Conservation (phyloP, 169 alveolate genomes). For the Cryptosporidium muris region DNA sequence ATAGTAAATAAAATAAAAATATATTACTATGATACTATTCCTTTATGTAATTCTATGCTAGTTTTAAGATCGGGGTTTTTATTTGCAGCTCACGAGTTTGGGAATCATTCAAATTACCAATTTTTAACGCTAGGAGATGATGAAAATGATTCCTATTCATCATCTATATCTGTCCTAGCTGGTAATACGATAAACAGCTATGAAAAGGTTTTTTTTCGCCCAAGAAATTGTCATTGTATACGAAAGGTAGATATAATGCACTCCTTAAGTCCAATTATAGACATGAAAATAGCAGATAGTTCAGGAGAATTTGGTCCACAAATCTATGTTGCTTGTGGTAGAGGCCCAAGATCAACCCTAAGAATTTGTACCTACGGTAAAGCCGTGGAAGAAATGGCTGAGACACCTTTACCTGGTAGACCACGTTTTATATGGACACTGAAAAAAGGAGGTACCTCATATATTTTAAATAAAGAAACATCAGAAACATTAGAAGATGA, state of each 20-base stretch:
- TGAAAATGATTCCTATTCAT: conserved; percentile 86
- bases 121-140: conserved; percentile 84
- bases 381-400: conserved; percentile 94
- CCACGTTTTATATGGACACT: conserved; percentile 96
- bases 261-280: conserved; percentile 94
- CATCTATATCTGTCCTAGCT: conserved; percentile 86
- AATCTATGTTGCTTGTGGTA: conserved; percentile 91
- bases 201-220: conserved; percentile 87
- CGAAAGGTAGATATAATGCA: conserved; percentile 88
- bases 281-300: conserved; percentile 94
- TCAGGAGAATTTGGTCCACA: conserved; percentile 77
- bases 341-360: conserved; percentile 94
- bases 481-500: conserved; percentile 29
- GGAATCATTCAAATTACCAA: conserved; percentile 91
- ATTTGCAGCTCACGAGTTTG: conserved; percentile 96
- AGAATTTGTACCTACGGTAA: conserved; percentile 95
- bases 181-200: conserved; percentile 72
- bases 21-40: conserved; percentile 96
- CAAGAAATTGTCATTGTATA: conserved; percentile 88
- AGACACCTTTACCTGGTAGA: conserved; percentile 93
- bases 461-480: neutral
- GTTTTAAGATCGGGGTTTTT: conserved; percentile 93
- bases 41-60: conserved; percentile 90
- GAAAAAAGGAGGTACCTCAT: conserved; percentile 76
- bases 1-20: conserved; percentile 85